phyloP scores from a whole-genome alignment of 805 yeast species.

The Saccharomycopsis guyanensis region DNA sequence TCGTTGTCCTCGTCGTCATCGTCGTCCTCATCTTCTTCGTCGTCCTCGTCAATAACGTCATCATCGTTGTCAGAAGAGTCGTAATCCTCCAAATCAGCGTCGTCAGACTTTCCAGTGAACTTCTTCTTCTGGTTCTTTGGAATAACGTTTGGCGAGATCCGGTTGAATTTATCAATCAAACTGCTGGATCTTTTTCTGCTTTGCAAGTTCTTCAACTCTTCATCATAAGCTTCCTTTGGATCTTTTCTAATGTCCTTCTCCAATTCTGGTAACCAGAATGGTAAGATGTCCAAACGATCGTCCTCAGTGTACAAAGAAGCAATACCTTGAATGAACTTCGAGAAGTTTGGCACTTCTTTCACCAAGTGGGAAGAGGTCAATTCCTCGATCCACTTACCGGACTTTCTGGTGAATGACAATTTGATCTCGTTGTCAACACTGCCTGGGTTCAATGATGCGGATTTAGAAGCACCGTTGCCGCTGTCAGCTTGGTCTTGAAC shows the following conservation, averaged over 20 bases:
- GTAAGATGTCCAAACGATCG: conserved; percentile 81
- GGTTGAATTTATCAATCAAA: conserved; percentile 32
- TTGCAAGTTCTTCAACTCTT: conserved; percentile 46
- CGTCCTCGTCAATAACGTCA: conserved; percentile 44
- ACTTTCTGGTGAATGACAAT: conserved; percentile 40
- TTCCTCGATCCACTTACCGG: conserved; percentile 75
- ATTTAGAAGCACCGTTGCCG: conserved; percentile 25
- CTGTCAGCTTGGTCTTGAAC: conserved; percentile 36
- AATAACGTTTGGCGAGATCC: conserved; percentile 22
- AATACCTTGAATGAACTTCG: conserved; percentile 89
- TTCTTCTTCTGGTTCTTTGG: conserved; percentile 5
- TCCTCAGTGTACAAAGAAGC: conserved; percentile 83
- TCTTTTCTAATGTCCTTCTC: conserved; percentile 70
- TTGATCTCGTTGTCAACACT: conserved; percentile 27
- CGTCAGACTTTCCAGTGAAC: conserved; percentile 24
- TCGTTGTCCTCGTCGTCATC: conserved; percentile 26
- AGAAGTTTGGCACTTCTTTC: conserved; percentile 68
- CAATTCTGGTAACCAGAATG: conserved; percentile 91
- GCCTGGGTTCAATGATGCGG: conserved; percentile 33
- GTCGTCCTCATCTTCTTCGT: conserved; percentile 19
- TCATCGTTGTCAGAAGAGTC: conserved; percentile 44
- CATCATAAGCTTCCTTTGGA: conserved; percentile 73
- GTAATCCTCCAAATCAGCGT: conserved; percentile 46
- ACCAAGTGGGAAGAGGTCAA: conserved; percentile 76
- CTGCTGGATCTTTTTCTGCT: conserved; percentile 34